Percentiles rank a stretch among this genome's conserved stretches.
Evolutionary conservation across 2,329 filamentous ascomycete genomes (phyloP).

Genomic region (Phyllosticta ampelicida): DNA sequence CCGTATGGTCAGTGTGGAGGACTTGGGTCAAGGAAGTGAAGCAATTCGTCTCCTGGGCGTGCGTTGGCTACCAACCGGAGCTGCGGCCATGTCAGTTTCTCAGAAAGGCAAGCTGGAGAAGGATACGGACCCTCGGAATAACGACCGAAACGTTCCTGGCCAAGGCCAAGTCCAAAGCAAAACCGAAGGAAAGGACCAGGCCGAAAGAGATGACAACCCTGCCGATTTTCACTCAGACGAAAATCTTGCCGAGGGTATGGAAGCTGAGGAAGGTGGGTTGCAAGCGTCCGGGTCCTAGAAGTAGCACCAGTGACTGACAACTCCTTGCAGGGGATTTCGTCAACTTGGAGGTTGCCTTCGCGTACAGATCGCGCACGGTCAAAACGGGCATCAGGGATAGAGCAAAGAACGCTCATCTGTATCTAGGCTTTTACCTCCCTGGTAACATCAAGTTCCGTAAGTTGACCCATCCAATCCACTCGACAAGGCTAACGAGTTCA

Average conservation of each 20-base stretch:
- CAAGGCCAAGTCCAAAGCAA: slow-evolving; percentile 30
- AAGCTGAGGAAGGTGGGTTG: slow-evolving; percentile 54
- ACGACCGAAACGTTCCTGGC: slow-evolving; percentile 41
- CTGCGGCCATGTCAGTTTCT: slow-evolving; percentile 51
- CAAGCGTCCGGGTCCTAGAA: background rate
- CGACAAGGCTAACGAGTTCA: background rate
- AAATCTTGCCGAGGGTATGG: slow-evolving; percentile 49
- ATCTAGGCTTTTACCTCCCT: slow-evolving; percentile 60
- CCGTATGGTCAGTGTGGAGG: slow-evolving; percentile 65
- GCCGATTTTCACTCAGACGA: slow-evolving; percentile 21
- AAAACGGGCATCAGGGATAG: slow-evolving; percentile 50
- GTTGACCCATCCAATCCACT: slow-evolving; percentile 12
- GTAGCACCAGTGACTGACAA: background rate
- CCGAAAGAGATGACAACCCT: slow-evolving; percentile 23
- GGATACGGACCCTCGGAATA: slow-evolving; percentile 32
- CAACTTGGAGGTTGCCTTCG: slow-evolving; percentile 65
- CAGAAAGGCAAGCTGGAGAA: slow-evolving; percentile 47
- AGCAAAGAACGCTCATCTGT: slow-evolving; percentile 62
- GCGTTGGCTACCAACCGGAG: slow-evolving; percentile 61
- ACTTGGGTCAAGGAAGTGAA: slow-evolving; percentile 65
- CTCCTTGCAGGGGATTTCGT: slow-evolving; percentile 53
- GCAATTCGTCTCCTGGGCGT: slow-evolving; percentile 59
- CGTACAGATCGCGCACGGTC: slow-evolving; percentile 55
- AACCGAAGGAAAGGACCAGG: slow-evolving; percentile 23
- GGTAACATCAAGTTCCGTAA: slow-evolving; percentile 42